Base-by-base conservation (phyloP, 179 eudicot species). In the Kewa caespitosa region DNA sequence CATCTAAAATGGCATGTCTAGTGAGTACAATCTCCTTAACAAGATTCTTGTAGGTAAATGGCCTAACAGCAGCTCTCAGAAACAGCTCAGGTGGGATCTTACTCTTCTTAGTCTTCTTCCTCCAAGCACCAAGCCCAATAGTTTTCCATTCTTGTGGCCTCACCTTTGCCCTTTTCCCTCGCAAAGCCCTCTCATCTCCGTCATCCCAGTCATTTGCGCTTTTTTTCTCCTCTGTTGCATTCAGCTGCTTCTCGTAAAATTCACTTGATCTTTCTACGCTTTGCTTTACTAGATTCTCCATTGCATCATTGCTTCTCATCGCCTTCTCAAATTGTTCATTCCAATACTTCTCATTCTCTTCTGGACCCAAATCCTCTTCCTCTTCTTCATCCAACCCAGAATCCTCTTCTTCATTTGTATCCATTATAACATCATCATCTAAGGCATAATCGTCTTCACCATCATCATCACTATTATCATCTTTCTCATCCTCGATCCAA, bases 21-120 rank as follows among this genome's bases (percentile, higher is more conserved):
- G 85, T 87, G 57, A 93, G 76, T 59, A 95, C 99, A 65, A 95
- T 91, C 89, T 95, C 99, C 85, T 95, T 95, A 25, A 95, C 95
- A 60, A 95, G 97, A 83, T 95, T 93, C 50, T 75, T 91, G 84
- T 91, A 95, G 17, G 92, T 90, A 70, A 91, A 95, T 1, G 98
- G 98, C 74, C 98, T 89, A 66, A 95, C 96, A 31, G 94, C 98
- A 3, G 97, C 97, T 61, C 90, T 80, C 76, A 95, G 72, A 83
- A 95, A 95, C 73, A 90, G 76, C 63, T 86, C 97, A 12, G 99
- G 99, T 0, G 99, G 99, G 68, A 90, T 87, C 80, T 66, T 86
- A 75, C 98, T 90, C 89, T 87, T 93, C 82, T 86, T 90, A 30
- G 88, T 68, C 85, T 73, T 89, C 88, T 81, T 93, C 84, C 83